A percentile compares a stretch with the other conserved stretches of the same genome.
Conservation (phyloP, 2,329 filamentous ascomycete species). For the Colletotrichum plurivorum region DNA sequence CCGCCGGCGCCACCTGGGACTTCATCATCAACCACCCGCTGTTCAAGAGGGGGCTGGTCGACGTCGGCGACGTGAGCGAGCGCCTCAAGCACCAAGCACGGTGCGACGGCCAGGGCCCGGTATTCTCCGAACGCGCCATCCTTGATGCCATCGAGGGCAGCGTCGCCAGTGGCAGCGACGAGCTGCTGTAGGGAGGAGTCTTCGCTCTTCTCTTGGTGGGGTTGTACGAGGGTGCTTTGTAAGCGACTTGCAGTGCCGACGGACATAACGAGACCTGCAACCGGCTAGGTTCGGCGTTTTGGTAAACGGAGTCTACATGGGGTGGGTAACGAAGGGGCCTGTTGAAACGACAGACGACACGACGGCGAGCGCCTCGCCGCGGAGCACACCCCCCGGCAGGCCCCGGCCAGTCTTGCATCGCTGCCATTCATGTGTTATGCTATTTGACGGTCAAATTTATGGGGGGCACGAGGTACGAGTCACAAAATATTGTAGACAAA, state of each 20-base stretch:
- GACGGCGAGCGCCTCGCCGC: conserved; percentile 8
- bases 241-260: conserved; percentile 32
- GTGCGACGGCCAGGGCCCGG: conserved; percentile 90
- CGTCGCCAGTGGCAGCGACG: conserved; percentile 82
- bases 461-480: conserved; percentile 21
- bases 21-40: conserved; percentile 85
- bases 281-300: conserved; percentile 38
- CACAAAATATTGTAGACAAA: conserved; percentile 30
- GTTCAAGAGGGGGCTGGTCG: conserved; percentile 82
- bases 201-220: conserved; percentile 2
- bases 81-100: conserved; percentile 80
- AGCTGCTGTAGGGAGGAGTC: conserved; percentile 67
- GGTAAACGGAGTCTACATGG: conserved; percentile 35
- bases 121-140: conserved; percentile 85
- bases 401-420: conserved; percentile 8
- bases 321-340: conserved; percentile 14
- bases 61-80: conserved; percentile 86
- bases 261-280: conserved; percentile 18
- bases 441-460: conserved; percentile 16
- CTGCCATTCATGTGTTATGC: conserved; percentile 18
- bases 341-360: conserved; percentile 27
- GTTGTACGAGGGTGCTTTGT: conserved; percentile 23
- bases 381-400: neutral
- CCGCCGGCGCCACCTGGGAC: conserved; percentile 89
- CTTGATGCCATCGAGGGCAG: conserved; percentile 83